Evolutionary conservation across 2,329 filamentous ascomycete species (phyloP), one percentile per base, ranked within the genome.

Genomic region (Microsporum ferrugineum): DNA sequence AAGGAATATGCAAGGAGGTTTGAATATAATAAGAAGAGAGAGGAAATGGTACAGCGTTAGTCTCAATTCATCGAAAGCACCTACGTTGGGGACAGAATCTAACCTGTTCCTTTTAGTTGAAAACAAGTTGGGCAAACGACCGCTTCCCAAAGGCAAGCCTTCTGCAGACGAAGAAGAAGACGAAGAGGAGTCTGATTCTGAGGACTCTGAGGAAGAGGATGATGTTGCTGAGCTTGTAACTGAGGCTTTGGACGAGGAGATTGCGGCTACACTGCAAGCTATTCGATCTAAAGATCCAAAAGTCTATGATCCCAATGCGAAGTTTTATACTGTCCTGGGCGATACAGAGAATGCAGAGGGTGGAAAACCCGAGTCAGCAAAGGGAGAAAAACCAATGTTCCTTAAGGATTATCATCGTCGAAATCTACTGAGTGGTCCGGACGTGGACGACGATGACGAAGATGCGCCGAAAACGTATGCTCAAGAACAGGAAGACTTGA

Each of bases 21-120:
- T 68, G 94, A 99, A 74, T 83, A 97, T 77, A 99, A 99, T 77
- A 96, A 97, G 79, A 96, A 96, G 78, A 84, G 92, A 62, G 91
- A 95, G 71, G 94, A 99, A 72, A 78, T 85, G 65, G 86, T 91
- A 75, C 70, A 71, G 63, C 65, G 71, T 75, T 72, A 64, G 70
- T 67, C 17, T 51, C 3, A n/a, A n/a, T 17, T 1, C 23, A 36
- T 55, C 5, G 3, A 36, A 29, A 47, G 51, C 5, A 33, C 43
- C 23, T 47, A 29, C 38, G 10, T 14, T 12, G 23, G 6, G 17
- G 43, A 43, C 17, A n/a, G 17, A 39, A 31, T 49, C 57, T 63
- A 57, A 59, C 29, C 7, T 14, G 17, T 57, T 27, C 5, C 61
- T 62, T 43, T 62, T 64, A 92, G 88, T 97, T 71, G 91, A 97